A percentile compares a stretch with the other conserved stretches of the same genome.
These are phyloP conservation scores for Candida cerambycidarum DNA, from an alignment of 805 yeast genomes.

Conservation along the genomic window DNA sequence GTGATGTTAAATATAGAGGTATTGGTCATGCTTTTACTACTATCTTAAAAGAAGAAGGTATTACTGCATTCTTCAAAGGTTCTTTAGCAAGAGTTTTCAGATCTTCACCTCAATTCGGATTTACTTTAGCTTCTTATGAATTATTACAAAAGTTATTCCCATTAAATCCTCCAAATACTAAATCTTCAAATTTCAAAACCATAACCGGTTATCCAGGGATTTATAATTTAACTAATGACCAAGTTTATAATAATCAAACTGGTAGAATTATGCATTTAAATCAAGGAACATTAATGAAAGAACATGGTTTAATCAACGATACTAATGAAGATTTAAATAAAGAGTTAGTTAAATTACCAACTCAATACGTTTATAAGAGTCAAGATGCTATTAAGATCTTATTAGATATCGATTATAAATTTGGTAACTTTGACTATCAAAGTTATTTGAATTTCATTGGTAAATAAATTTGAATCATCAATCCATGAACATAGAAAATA, in stretches of 20 bases:
- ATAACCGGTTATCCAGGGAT: constrained; percentile 47
- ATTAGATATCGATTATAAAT: constrained; percentile 62
- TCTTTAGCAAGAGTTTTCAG: constrained; percentile 92
- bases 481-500: neutral
- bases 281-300: constrained; percentile 33
- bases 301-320: constrained; percentile 28
- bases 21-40: constrained; percentile 73
- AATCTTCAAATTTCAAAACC: constrained; percentile 43
- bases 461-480: constrained; percentile 10
- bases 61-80: constrained; percentile 89
- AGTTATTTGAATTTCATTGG: constrained; percentile 42
- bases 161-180: constrained; percentile 50
- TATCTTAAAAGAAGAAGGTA: constrained; percentile 79
- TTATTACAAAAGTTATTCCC: constrained; percentile 80
- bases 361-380: constrained; percentile 52
- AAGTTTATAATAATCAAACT: constrained; percentile 42
- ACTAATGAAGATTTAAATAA: constrained; percentile 36
- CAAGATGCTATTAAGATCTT: constrained; percentile 61
- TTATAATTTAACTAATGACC: constrained; percentile 44
- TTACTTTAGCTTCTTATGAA: constrained; percentile 96
- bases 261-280: constrained; percentile 39
- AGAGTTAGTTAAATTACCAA: constrained; percentile 41
- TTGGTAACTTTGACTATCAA: constrained; percentile 52
- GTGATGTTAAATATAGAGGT: constrained; percentile 76
- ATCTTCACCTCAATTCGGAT: constrained; percentile 97